Base-by-base conservation (phyloP, 805 yeast genomes). In the Isabelozyma rhagii region DNA sequence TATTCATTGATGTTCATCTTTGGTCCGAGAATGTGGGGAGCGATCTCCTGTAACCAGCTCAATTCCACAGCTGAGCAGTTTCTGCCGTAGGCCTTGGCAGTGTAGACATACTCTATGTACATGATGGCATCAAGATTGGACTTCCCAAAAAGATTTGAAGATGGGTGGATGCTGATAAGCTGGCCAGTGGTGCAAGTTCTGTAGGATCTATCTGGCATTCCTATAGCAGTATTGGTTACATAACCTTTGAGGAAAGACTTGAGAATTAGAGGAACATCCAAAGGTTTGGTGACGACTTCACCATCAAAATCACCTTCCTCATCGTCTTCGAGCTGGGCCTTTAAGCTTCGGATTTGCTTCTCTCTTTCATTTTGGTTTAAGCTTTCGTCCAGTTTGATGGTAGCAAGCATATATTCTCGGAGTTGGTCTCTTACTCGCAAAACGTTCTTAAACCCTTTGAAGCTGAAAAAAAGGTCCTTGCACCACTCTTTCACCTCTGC, bases 81-180 rank as follows among this genome's bases (percentile, higher is more conserved):
- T 58, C 99, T 77, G 0, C 96, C 98, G 61, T 92, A 94, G 0
- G 97, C 96, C 65, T 90, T 90, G 11, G 92, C 80, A 0, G 99
- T 94, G 64, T 80, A 93, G 13, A 94, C 97, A 63, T 89, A 92
- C 68, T 94, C 99, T 38, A 91, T 84, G 71, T 90, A 94, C 96
- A 94, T 85, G 48, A 94, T 84, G 1, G 96, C 96, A 56, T 93
- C 96, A 43, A 83, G 76, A 56, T 81, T 80, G 9, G 67, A 48
- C 55, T 80, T 80, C 6, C 97, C 97, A 68, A 93, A 94, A 40
- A 94, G 70, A 66, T 88, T 70, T 0, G 97, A 89, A 0, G 96
- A 87, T 0, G 98, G 98, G 62, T 93, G 98, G 9, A 93, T 83
- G 45, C 94, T 83, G 44, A 93, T 82, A 31, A 89, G 74, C 65